Evolutionary conservation across 331 rosid species (phyloP).

Genomic region (Acacia concinna): DNA sequence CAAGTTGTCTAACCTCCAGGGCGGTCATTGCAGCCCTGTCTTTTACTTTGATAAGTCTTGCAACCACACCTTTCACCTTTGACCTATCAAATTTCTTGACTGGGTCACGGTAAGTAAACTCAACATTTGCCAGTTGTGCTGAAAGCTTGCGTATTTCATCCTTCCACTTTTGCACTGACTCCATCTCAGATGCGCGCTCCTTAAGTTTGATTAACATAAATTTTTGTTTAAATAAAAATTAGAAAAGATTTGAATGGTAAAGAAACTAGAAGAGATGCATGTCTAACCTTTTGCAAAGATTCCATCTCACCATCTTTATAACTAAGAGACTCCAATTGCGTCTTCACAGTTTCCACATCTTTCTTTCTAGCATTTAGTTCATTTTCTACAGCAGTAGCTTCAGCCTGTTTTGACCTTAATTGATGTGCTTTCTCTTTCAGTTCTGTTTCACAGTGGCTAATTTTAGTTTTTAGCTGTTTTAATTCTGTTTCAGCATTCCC

Average conservation of each 20-base stretch:
- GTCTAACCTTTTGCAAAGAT: constrained; percentile 72
- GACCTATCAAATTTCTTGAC: constrained; percentile 84
- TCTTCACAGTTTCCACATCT: constrained; percentile 66
- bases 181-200: constrained; percentile 79
- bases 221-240: constrained; percentile 20
- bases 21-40: constrained; percentile 85
- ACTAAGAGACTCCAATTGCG: constrained; percentile 64
- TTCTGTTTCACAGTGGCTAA: constrained; percentile 80
- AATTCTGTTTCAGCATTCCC: constrained; percentile 89
- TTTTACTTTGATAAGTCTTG: constrained; percentile 88
- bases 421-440: constrained; percentile 72
- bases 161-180: constrained; percentile 70
- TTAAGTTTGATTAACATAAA: constrained; percentile 34
- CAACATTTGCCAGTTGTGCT: constrained; percentile 71
- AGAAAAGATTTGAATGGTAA: constrained; percentile 17
- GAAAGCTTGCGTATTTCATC: constrained; percentile 83
- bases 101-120: constrained; percentile 83
- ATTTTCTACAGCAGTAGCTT: constrained; percentile 77
- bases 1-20: constrained; percentile 69
- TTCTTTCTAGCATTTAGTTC: constrained; percentile 61
- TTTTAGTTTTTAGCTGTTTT: constrained; percentile 80
- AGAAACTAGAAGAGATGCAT: constrained; percentile 34
- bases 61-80: constrained; percentile 93
- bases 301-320: constrained; percentile 89
- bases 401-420: constrained; percentile 78